phyloP scores from a whole-genome alignment of 2,329 filamentous ascomycete genomes.

The Ilyonectria mors-panacis region DNA sequence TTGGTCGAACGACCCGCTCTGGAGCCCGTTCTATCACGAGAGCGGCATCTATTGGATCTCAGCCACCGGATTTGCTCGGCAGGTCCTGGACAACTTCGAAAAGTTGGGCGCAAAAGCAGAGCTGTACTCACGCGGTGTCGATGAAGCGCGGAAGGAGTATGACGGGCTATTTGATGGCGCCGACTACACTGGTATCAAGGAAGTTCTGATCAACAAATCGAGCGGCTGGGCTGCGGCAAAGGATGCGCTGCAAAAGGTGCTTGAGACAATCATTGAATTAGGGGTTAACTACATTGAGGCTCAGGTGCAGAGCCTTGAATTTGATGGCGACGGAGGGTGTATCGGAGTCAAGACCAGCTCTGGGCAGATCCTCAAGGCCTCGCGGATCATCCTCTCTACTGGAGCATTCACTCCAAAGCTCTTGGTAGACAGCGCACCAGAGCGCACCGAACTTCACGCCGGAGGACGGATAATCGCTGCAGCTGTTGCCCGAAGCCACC shows the following conservation, averaged over 20 bases:
- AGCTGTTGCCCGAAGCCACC: slow-evolving; percentile 2
- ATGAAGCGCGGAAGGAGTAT: neutral
- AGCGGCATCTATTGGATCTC: slow-evolving; percentile 10
- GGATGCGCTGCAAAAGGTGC: neutral
- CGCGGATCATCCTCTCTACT: neutral
- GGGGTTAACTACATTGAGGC: neutral
- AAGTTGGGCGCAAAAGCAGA: neutral
- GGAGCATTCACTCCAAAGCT: slow-evolving; percentile 10
- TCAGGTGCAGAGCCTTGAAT: neutral
- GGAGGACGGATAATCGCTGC: slow-evolving; percentile 5
- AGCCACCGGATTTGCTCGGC: neutral
- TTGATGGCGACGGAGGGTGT: neutral
- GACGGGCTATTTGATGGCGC: neutral
- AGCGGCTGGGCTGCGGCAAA: slow-evolving; percentile 5
- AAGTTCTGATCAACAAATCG: slow-evolving; percentile 3
- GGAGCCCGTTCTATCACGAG: slow-evolving; percentile 5
- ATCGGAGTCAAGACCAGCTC: slow-evolving; percentile 3
- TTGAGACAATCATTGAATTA: neutral
- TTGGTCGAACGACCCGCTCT: slow-evolving; percentile 1
- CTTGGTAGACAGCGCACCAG: slow-evolving; percentile 1
- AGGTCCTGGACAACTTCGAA: neutral
- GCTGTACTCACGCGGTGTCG: neutral
- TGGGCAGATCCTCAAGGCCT: neutral
- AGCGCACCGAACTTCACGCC: neutral
- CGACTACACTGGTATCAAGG: slow-evolving; percentile 3